Conservation (phyloP, 768 basidiomycete genomes). For the Trametes punicea region DNA sequence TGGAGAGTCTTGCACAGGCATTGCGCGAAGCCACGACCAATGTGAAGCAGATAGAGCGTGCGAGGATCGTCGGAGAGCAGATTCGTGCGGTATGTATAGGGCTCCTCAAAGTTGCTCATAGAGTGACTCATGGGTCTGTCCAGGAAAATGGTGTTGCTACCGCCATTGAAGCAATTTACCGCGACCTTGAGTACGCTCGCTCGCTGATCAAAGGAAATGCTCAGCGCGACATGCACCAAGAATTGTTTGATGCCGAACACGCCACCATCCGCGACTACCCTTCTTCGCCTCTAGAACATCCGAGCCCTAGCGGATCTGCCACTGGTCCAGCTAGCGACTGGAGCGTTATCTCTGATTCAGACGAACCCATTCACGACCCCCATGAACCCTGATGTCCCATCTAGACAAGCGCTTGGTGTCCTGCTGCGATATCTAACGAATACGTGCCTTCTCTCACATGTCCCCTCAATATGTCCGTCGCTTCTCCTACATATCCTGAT, state of each 20-base stretch:
- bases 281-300: conserved; percentile 16
- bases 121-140: neutral
- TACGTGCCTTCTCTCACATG: neutral
- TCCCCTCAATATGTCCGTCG: neutral
- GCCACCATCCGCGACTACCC: conserved; percentile 32
- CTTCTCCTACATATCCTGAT: neutral
- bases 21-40: conserved; percentile 82
- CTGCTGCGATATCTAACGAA: conserved; percentile 9
- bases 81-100: conserved; percentile 66
- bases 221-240: conserved; percentile 20
- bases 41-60: conserved; percentile 82
- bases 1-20: conserved; percentile 73
- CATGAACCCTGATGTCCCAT: conserved; percentile 1
- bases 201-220: conserved; percentile 69
- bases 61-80: conserved; percentile 78
- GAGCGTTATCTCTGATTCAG: conserved; percentile 82
- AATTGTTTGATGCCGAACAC: conserved; percentile 34
- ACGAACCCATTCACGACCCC: conserved; percentile 28
- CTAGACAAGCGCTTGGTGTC: conserved; percentile 1
- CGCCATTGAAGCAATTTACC: conserved; percentile 93
- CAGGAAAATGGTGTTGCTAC: conserved; percentile 96
- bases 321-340: conserved; percentile 65
- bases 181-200: conserved; percentile 92
- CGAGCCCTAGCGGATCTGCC: conserved; percentile 24
- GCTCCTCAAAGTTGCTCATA: neutral